Evolutionary conservation across 225 moss, liverwort and hornwort genomes (phyloP).

Genomic region (Physcomitrellopsis africana): DNA sequence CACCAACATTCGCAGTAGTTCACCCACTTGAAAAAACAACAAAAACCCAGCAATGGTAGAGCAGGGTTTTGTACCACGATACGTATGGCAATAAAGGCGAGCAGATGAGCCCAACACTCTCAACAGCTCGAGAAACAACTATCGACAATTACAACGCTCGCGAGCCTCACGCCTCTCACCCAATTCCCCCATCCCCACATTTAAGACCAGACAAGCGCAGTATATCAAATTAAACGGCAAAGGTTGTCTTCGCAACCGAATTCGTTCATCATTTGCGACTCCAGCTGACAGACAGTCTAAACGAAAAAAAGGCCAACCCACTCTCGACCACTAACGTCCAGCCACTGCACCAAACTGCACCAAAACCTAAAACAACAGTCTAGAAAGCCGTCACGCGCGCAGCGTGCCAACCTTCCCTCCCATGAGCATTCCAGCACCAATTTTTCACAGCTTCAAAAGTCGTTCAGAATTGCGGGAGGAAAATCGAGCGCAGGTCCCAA

Average conservation of each 20-base stretch:
- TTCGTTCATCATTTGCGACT: conserved; percentile 18
- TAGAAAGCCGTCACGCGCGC: conserved; percentile 20
- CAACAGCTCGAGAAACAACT: conserved; percentile 14
- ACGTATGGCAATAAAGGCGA: not conserved
- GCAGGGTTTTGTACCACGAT: conserved; percentile 34
- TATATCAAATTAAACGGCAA: too few species aligned
- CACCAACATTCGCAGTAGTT: too few species aligned
- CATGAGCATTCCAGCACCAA: conserved; percentile 20
- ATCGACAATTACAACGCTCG: conserved; percentile 18
- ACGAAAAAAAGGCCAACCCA: too few species aligned
- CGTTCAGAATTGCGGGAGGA: not conserved
- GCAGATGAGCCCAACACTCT: conserved; percentile 18
- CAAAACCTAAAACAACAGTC: not conserved
- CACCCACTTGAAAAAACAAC: not conserved
- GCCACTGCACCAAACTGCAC: too few species aligned
- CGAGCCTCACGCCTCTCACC: conserved; percentile 10
- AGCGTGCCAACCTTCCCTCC: not conserved
- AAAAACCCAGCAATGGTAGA: not conserved
- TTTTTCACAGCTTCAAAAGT: conserved; percentile 24
- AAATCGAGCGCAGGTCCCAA: not conserved
- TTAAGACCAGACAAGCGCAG: conserved; percentile 11
- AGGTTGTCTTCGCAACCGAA: not conserved
- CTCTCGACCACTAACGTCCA: too few species aligned
- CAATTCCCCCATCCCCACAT: conserved; percentile 28
- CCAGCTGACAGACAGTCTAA: not conserved